Percentiles rank a stretch among this genome's conserved stretches.
Conservation (phyloP, 106 monocot genomes). For the Amphibolis antarctica region DNA sequence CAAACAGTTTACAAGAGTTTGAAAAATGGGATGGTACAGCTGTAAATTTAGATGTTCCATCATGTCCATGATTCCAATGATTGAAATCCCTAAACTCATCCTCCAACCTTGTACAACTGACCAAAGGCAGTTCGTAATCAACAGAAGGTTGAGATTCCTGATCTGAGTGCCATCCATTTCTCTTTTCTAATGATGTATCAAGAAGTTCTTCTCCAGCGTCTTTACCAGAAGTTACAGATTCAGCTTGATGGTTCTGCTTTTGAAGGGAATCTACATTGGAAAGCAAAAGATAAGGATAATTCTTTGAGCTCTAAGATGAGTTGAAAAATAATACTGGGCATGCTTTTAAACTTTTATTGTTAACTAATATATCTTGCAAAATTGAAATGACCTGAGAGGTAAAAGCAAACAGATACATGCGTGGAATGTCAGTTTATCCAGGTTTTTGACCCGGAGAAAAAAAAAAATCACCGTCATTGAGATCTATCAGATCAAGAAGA, state of each 20-base stretch:
- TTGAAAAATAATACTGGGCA: not conserved
- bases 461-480: not conserved
- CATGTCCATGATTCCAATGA: conserved; percentile 1
- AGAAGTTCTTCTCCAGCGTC: conserved; percentile 9
- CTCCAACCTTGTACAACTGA: not conserved
- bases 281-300: not conserved
- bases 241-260: conserved; percentile 4
- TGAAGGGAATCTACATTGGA: conserved; percentile 21
- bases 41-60: conserved; percentile 9
- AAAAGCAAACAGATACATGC: not conserved
- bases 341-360: too few relatives aligned
- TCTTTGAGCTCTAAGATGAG: not conserved
- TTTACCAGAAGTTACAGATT: conserved; percentile 4
- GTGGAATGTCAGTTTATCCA: not conserved
- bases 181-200: not conserved
- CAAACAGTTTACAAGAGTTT: conserved; percentile 46
- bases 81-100: not conserved
- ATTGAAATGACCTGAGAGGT: not conserved
- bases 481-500: not conserved
- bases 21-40: conserved; percentile 32
- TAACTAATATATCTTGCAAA: not conserved
- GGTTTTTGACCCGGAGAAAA: not conserved
- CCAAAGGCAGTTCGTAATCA: not conserved
- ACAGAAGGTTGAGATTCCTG: not conserved
- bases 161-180: not conserved